Base-by-base conservation (phyloP, 495 filamentous ascomycete genomes). In the Paragyromitra xinjiangensis region DNA sequence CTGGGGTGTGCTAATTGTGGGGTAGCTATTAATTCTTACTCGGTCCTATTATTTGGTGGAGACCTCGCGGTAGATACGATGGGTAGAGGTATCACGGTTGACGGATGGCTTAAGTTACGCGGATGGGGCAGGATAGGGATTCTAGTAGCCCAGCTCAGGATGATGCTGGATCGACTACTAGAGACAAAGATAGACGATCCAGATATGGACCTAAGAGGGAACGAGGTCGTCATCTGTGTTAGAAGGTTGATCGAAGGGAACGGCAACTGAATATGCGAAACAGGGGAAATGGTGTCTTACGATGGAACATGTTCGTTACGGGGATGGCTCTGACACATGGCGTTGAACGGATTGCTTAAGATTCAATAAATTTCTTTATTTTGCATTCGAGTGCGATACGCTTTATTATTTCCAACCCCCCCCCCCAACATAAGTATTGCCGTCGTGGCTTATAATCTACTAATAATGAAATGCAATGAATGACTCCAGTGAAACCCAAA, bases 81-180 rank as follows among this genome's bases (percentile, higher is more conserved):
- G 55, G 95, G 95, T 2, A 88, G 95, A 7, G 95, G 96, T 3
- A 85, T 99, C 2, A 85, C 98, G 14, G 93, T 99, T 5, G 96
- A 98, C 84, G 94, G 93, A 51, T 98, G 96, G 96, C 83, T 98
- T 45, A 87, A 92, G 40, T 85, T 98, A 26, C 88, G 94, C 6
- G 95, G 95, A 2, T 98, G 96, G 95, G 96, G 96, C 2, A 86
- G 96, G 24, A 94, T 99, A 66, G 95, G 95, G 11, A 95, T 97
- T 6, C 84, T 99, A 67, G 92, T 98, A 12, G 92, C 91, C 14
- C 87, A 94, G 64, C 83, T 99, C 63, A 86, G 96, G 70, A 90
- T 88, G 61, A 92, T 98, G 90, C 86, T 99, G 14, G 96, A 99
- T 83, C 88, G 90, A 79, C 86, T 95, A 48, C 88, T 99, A 73